Base-by-base conservation (phyloP, 108 stramenopile genomes). In the Pseudonitzschia multiseries region DNA sequence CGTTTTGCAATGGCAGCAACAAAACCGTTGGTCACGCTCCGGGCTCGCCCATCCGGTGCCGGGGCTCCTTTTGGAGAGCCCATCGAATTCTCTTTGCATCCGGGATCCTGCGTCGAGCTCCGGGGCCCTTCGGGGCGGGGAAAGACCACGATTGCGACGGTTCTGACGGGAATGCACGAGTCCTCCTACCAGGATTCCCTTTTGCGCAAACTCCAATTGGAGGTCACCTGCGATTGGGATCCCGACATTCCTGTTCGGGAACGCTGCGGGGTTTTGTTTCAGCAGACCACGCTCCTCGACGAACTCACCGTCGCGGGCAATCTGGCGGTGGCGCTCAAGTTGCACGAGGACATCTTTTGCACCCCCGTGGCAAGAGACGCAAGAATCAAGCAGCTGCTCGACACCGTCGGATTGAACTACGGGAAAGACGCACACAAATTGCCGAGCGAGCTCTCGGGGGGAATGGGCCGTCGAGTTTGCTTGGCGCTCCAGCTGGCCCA, bases 401-500 rank as follows among this genome's bases (percentile, higher is more conserved):
- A 93, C 61, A 68, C 78, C 27, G 92, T 93, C 8, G 92, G 92
- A 0, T 65, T 93, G 46, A 81, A 90, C 69, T 90, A 90, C 54
- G 79, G 81, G 1, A 77, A 82, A 0, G 92, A 90, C 74, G 89
- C 83, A 4, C 32, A 53, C 59, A 93, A 93, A 54, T 68, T 79
- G 41, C 88, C 88, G 14, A 80, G 74, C 2, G 81, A 93, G 65
- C 72, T 93, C 32, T 84, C 83, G n/a, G 92, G 92, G 0, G 92
- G 92, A 3, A 93, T 93, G 92, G 92, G 83, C 21, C 87, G 92
- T 31, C 84, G 92, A n/a, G 92, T 87, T 8, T 89, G 86, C 3
- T 60, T 93, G 46, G 92, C 92, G 3, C 64, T 93, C 29, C 89
- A 90, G 79, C 61, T 93, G 42, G 92, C 92, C 24, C 92, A 93